Base-by-base conservation (phyloP, 768 basidiomycete genomes). In the Galerina sulciceps region DNA sequence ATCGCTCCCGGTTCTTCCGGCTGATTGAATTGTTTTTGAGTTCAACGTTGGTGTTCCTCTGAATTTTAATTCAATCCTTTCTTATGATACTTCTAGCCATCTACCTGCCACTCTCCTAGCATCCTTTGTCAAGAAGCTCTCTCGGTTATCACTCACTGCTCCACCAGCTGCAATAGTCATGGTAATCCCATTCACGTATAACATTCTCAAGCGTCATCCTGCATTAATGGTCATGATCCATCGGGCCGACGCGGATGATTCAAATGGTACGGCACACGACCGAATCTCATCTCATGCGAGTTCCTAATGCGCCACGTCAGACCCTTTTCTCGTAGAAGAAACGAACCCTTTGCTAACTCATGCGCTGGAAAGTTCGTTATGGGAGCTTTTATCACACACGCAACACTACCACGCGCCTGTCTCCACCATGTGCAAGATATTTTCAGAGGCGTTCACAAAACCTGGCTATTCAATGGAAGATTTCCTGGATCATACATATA, bases 221-320 rank as follows among this genome's bases (percentile, higher is more conserved):
- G 85, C 88, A 0, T 82, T 95, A 60, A 97, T 98, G 96, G 76
- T 77, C 34, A 91, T 99, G 90, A 92, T 99, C 36, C 97, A 99
- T 71, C 85, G 89, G 15, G 67, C 73, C 3, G 78, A 77, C 18
- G 76, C 77, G 1, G 71, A 70, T 10, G 65, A 75, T 20, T 73
- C 71, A 4, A 69, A 68, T 41, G 84, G 81, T 78, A 59, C 17
- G 65, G 48, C 15, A 10, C 34, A 34, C 26, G 26, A 31, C 26
- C 14, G 15, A 34, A 18, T 18, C 17, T 15, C 22, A 34, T 17
- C n/a, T 55, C 37, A 34, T 13, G 23, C 10, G 15, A 20, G 5
- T 45, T 10, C 38, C 36, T 54, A 22, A 23, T 45, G 20, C 20
- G 22, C 37, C 15, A 38, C 37, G n/a, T 10, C 15, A 76, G 83